A percentile compares a stretch with the other conserved stretches of the same genome.
Evolutionary conservation across 495 filamentous ascomycete genomes (phyloP).

Genomic region (Neurospora sp.): DNA sequence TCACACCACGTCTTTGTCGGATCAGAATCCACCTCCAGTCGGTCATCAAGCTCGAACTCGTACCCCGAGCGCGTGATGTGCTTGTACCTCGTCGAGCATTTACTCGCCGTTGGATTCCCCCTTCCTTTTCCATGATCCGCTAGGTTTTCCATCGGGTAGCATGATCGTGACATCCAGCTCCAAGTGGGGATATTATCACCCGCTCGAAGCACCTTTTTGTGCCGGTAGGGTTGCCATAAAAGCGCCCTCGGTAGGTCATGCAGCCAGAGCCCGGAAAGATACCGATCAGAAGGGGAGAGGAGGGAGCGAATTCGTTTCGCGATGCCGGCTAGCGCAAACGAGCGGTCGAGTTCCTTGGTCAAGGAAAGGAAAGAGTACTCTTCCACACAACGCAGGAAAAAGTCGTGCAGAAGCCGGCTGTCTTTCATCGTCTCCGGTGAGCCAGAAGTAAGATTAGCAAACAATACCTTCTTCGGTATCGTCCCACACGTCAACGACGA

Average conservation of each 20-base stretch:
- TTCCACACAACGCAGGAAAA: slow-evolving; percentile 12
- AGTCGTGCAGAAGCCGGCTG: slow-evolving; percentile 1
- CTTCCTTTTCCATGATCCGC: not conserved
- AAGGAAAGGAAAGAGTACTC: slow-evolving; percentile 12
- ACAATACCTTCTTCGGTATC: slow-evolving; percentile 8
- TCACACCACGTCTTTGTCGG: slow-evolving; percentile 5
- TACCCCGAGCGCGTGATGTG: slow-evolving; percentile 3
- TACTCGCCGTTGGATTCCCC: not conserved
- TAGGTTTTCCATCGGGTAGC: not conserved
- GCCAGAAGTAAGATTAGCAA: not conserved
- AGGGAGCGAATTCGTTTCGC: slow-evolving; percentile 2
- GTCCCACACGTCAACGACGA: not conserved
- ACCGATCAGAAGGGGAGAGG: not conserved
- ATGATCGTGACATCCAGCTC: slow-evolving; percentile 8
- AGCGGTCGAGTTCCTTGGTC: slow-evolving; percentile 6
- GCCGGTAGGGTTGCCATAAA: slow-evolving; percentile 6
- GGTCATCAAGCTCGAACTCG: not conserved
- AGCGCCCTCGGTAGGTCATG: slow-evolving; percentile 5
- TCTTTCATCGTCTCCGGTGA: not conserved
- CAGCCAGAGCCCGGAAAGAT: slow-evolving; percentile 9
- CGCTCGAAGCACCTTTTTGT: slow-evolving; percentile 4
- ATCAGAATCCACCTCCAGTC: slow-evolving; percentile 1
- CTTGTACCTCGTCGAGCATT: not conserved
- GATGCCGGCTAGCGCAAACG: slow-evolving; percentile 9
- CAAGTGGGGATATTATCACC: not conserved